Base-by-base conservation (phyloP, 441 rosid genomes). In the Breynia disticha region DNA sequence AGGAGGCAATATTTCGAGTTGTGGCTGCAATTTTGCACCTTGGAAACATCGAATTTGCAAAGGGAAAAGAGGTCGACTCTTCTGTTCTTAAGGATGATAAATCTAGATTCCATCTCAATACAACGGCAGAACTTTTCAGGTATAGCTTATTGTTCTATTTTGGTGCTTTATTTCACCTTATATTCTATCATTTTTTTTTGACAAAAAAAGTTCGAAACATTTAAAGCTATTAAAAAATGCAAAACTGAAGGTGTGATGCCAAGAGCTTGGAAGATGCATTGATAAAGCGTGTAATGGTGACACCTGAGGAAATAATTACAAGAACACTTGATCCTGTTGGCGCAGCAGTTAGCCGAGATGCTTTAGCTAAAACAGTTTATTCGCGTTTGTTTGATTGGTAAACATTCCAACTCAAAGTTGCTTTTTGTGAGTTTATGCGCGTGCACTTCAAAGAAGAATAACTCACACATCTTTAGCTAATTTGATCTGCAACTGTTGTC, bases 321-420 rank as follows among this genome's bases (percentile, higher is more conserved):
- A 87, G 96, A 81, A 78, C 97, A 61, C 95, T 95, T 47, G 99
- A 95, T 74, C 95, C 97, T 69, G 79, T 63, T 59, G 79, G 82
- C 72, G 99, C 99, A 58, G 24, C 78, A 48, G 77, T 72, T 57
- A 95, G 97, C 81, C 76, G 97, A 79, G 99, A 95, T 79, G 99
- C 97, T 61, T 74, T 90, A 56, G 99, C 97, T 32, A 95, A 95
- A 82, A 95, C 99, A 16, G 56, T 82, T 50, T 90, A 95, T 74
- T 95, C 97, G 37, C 97, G 97, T 55, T 78, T 95, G 75, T 95
- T 95, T 79, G 99, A 95, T 71, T 90, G 99, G 99, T 95, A 82
- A 57, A 55, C 62, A 41, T 56, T 59, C 54, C 57, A 53, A 48
- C 47, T 60, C 59, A 22, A 45, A 18, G 0, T 8, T 63, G 41